These are phyloP conservation scores for Leptomonas pyrrhocoris DNA, from an alignment of 208 protist genomes.

Conservation along the genomic window DNA sequence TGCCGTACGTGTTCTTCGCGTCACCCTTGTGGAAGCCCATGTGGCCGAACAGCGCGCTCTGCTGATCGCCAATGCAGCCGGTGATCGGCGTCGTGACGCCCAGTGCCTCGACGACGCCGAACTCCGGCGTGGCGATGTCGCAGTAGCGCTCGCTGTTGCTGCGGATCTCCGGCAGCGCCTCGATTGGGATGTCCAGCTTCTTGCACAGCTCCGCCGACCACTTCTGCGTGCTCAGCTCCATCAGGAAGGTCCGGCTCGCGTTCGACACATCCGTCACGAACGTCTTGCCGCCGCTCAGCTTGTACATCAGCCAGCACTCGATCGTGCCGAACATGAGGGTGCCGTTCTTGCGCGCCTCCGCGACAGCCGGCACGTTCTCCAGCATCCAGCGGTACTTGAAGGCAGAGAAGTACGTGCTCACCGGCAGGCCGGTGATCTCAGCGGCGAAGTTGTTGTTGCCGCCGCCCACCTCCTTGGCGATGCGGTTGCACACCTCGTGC, in stretches of 20 bases:
- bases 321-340: constrained; percentile 95
- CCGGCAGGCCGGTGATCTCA: constrained; percentile 88
- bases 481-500: constrained; percentile 44
- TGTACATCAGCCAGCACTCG: constrained; percentile 98
- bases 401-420: constrained; percentile 96
- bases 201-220: constrained; percentile 92
- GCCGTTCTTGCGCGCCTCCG: constrained; percentile 62
- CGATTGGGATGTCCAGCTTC: constrained; percentile 80
- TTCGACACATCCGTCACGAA: constrained; percentile 98
- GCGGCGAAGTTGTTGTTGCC: constrained; percentile 51
- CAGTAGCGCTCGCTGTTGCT: constrained; percentile 76
- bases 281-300: constrained; percentile 79
- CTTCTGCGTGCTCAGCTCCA: constrained; percentile 93
- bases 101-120: constrained; percentile 36
- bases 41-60: constrained; percentile 96
- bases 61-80: constrained; percentile 97
- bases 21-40: constrained; percentile 91
- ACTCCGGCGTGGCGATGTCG: constrained; percentile 42
- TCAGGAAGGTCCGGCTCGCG: constrained; percentile 97
- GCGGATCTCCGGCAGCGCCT: constrained; percentile 93
- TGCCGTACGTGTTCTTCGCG: constrained; percentile 98
- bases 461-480: constrained; percentile 43
- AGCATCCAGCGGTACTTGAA: constrained; percentile 98
- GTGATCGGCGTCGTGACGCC: constrained; percentile 53
- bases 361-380: constrained; percentile 91